Percentiles rank a stretch among this genome's conserved stretches.
Evolutionary conservation across 495 filamentous ascomycete species (phyloP).

Genomic region (Neurospora sp.): DNA sequence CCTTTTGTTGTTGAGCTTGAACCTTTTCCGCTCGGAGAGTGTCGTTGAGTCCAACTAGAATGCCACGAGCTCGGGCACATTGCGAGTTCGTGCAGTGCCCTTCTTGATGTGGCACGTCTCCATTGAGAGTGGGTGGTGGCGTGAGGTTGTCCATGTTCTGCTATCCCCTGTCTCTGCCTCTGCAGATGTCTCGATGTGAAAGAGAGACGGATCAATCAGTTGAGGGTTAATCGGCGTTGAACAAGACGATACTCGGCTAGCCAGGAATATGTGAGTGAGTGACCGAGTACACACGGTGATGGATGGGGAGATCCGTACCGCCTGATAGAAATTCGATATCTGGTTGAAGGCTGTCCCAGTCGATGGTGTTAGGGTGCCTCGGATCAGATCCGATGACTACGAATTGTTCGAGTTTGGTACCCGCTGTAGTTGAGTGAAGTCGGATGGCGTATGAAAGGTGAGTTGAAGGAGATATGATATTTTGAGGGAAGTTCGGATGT

Average conservation of each 20-base stretch:
- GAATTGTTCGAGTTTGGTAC: background rate
- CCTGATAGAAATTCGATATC: background rate
- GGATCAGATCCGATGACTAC: background rate
- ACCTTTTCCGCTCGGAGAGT: background rate
- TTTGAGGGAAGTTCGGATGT: background rate
- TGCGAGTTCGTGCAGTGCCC: background rate
- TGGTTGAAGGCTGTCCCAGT: background rate
- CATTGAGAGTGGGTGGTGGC: background rate
- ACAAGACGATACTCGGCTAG: background rate
- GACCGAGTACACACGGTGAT: background rate
- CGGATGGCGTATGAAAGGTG: background rate
- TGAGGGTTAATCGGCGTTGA: background rate
- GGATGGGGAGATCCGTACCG: background rate
- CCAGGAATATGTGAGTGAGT: background rate
- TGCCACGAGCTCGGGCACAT: background rate
- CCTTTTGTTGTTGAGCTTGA: background rate
- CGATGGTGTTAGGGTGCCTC: background rate
- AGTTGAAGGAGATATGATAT: background rate
- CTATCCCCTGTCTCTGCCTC: background rate
- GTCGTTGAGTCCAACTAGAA: background rate
- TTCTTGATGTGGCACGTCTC: background rate
- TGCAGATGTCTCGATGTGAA: background rate
- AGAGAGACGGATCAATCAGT: background rate
- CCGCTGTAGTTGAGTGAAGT: background rate
- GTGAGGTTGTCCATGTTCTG: background rate